These are phyloP conservation scores for Diplotaxis tenuifolia DNA, from an alignment of 345 rosid species.

Conservation along the genomic window DNA sequence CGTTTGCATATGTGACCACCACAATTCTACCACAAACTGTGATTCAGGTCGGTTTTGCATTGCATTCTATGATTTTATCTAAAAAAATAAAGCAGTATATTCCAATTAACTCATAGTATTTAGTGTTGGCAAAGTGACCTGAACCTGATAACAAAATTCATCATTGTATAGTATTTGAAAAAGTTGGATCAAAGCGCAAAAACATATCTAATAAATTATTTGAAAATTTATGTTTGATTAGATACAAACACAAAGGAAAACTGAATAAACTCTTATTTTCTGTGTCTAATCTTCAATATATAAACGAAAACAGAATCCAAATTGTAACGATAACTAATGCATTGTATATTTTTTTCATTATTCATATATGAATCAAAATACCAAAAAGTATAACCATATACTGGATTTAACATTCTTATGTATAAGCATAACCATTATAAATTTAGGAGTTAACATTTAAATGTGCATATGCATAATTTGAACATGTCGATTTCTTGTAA, in stretches of 20 bases:
- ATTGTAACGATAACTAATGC: too few species aligned
- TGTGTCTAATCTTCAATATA: too few species aligned
- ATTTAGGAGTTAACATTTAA: too few species aligned
- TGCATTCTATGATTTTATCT: neutral
- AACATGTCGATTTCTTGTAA: too few species aligned
- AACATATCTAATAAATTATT: neutral
- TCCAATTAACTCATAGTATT: neutral
- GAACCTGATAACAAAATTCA: neutral
- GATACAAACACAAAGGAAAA: neutral
- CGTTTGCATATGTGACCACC: constrained; percentile 64
- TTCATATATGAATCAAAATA: too few species aligned
- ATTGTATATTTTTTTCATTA: too few species aligned
- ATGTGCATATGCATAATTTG: too few species aligned
- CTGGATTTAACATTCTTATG: too few species aligned
- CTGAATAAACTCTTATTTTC: too few species aligned
- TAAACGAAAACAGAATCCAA: too few species aligned
- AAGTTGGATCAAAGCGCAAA: neutral
- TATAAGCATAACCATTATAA: too few species aligned
- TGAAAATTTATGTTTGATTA: neutral
- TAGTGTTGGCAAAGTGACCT: neutral
- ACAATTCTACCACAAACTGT: constrained; percentile 79
- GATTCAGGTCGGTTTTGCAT: constrained; percentile 51
- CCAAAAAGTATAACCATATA: too few species aligned
- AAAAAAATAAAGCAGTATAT: neutral
- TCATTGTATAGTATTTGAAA: neutral